phyloP scores from a whole-genome alignment of 495 filamentous ascomycete genomes.

The Trichoderma erinaceum region DNA sequence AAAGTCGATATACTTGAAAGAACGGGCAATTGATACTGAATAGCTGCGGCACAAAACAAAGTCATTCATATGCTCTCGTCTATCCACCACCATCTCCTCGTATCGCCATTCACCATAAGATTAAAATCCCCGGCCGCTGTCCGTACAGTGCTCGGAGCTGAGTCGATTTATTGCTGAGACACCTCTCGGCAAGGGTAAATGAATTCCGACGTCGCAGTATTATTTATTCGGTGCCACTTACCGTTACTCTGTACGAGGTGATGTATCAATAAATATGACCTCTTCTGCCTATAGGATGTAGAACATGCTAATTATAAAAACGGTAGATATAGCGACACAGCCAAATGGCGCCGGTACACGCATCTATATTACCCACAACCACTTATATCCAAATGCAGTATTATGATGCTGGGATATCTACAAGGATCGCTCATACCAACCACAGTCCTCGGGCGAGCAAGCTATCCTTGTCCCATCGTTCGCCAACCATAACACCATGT shows the following conservation, averaged over 20 bases:
- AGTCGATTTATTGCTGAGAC: not conserved
- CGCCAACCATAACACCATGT: not conserved
- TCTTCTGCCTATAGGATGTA: not conserved
- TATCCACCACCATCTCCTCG: not conserved
- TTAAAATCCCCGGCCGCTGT: not conserved
- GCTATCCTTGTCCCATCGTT: not conserved
- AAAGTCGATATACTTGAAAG: too few relatives aligned
- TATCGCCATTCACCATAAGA: not conserved
- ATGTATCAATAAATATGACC: not conserved
- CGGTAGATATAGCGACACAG: not conserved
- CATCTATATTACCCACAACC: not conserved
- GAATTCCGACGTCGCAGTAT: slow-evolving; percentile 4
- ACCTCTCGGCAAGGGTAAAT: not conserved
- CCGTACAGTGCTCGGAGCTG: slow-evolving; percentile 2
- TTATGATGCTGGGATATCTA: not conserved
- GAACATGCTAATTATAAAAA: not conserved
- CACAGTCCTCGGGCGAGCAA: not conserved
- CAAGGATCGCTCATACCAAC: not conserved
- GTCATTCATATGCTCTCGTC: not conserved
- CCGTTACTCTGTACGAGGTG: not conserved
- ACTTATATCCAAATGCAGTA: not conserved
- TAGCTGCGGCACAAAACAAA: not conserved
- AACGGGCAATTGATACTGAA: not conserved
- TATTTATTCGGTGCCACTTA: not conserved
- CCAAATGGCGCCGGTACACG: too few relatives aligned